A percentile compares a stretch with the other conserved stretches of the same genome.
Conservation (phyloP, 371 early-diverging fungal genomes). For the Massospora cicadina region DNA sequence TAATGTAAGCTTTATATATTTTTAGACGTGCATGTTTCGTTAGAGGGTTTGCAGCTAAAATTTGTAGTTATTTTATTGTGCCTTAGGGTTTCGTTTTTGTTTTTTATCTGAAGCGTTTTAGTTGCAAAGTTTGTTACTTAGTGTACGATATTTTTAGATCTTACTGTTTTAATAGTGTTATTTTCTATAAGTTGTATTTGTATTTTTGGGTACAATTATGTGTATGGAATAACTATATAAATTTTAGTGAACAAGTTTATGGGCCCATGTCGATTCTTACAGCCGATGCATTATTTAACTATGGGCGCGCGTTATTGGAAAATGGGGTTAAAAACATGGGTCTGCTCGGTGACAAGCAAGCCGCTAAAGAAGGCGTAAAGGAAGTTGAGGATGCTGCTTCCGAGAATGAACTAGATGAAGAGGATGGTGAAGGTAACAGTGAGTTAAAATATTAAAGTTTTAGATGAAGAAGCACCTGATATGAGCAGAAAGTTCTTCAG, state of each 20-base stretch:
- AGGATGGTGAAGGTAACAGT: background rate
- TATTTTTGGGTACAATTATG: no score
- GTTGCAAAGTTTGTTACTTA: no score
- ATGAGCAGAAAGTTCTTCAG: constrained; percentile 16
- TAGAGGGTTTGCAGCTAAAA: no score
- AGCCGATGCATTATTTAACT: constrained; percentile 57
- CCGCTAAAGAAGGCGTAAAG: constrained; percentile 21
- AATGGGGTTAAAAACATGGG: constrained; percentile 53
- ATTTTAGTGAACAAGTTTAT: constrained; percentile 35
- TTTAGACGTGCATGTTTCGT: no score
- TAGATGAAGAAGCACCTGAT: constrained; percentile 22
- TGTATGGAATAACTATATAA: background rate
- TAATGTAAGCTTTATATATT: constrained; percentile 1
- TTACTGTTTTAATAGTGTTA: no score
- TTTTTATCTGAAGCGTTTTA: no score
- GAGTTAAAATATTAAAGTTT: no score
- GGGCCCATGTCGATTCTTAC: constrained; percentile 47
- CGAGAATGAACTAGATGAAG: constrained; percentile 19
- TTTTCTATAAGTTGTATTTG: no score
- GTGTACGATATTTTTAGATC: no score
- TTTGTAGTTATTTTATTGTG: no score
- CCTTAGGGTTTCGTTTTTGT: no score
- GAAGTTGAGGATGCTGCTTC: constrained; percentile 29
- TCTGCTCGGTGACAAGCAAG: constrained; percentile 25
- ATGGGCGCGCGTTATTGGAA: constrained; percentile 58